phyloP scores from a whole-genome alignment of 1,284 basidiomycete genomes.

The Malassezia arunalokei region DNA sequence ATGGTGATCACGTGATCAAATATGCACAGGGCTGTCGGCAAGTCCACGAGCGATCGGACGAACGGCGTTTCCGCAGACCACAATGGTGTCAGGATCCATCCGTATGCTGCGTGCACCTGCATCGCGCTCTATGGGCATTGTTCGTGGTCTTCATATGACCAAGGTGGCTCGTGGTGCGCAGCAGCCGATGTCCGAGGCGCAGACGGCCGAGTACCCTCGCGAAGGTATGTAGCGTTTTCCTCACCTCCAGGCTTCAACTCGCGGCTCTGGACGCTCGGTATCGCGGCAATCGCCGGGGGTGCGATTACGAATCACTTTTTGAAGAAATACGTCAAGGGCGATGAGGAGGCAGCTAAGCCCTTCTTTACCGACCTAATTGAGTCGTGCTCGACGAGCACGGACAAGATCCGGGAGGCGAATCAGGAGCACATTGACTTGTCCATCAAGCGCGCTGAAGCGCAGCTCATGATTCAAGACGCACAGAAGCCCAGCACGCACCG shows the following conservation, averaged over 20 bases:
- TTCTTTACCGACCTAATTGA: slow-evolving; percentile 6
- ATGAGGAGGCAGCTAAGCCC: background rate
- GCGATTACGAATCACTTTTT: background rate
- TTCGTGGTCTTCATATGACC: slow-evolving; percentile 10
- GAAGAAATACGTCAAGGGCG: background rate
- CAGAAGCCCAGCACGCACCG: slow-evolving; percentile 13
- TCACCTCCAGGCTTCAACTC: slow-evolving; percentile 13
- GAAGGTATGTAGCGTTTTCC: slow-evolving; percentile 6
- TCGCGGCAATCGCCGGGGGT: slow-evolving; percentile 1
- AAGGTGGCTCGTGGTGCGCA: slow-evolving; percentile 3
- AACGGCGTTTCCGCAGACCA: background rate
- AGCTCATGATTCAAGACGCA: slow-evolving; percentile 15
- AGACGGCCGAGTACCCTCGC: slow-evolving; percentile 13
- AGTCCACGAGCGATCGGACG: background rate
- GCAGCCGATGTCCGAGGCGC: slow-evolving; percentile 10
- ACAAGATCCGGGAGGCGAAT: slow-evolving; percentile 4
- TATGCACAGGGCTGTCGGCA: background rate
- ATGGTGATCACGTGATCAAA: background rate
- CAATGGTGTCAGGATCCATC: slow-evolving; percentile 1
- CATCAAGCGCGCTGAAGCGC: slow-evolving; percentile 12
- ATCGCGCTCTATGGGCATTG: background rate
- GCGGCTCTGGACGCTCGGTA: slow-evolving; percentile 4
- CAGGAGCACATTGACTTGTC: slow-evolving; percentile 12
- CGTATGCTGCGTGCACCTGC: background rate
- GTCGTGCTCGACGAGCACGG: background rate